These are phyloP conservation scores for Ogataea hybrid DNA, from an alignment of 1,139 yeast species.

Conservation along the genomic window DNA sequence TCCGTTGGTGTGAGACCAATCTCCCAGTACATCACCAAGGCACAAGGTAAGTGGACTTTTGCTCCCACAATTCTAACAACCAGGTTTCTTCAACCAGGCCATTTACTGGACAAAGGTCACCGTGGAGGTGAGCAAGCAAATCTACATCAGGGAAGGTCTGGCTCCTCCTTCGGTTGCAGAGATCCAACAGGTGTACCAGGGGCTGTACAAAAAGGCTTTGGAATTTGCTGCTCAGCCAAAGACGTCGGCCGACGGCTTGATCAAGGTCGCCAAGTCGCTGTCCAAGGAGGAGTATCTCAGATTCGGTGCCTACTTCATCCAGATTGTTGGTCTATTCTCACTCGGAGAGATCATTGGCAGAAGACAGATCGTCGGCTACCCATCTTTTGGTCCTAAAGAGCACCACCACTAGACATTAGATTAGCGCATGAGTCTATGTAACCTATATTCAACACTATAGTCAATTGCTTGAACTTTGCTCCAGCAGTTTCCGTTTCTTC, in stretches of 20 bases:
- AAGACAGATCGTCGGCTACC: slow-evolving; percentile 88
- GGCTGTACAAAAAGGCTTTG: slow-evolving; percentile 42
- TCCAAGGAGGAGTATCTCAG: slow-evolving; percentile 58
- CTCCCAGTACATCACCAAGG: slow-evolving; percentile 27
- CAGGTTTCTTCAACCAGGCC: slow-evolving; percentile 43
- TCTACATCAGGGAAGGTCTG: slow-evolving; percentile 87
- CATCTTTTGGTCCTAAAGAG: slow-evolving; percentile 39
- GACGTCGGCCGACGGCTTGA: slow-evolving; percentile 42
- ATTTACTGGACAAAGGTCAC: slow-evolving; percentile 90
- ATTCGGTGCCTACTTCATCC: slow-evolving; percentile 77
- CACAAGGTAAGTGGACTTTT: slow-evolving; percentile 25
- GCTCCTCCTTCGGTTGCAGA: slow-evolving; percentile 86
- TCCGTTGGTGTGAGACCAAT: slow-evolving; percentile 30
- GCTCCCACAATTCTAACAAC: slow-evolving; percentile 2
- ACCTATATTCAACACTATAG: slow-evolving; percentile 8
- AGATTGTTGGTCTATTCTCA: slow-evolving; percentile 86
- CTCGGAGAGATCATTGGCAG: slow-evolving; percentile 97
- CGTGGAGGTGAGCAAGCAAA: slow-evolving; percentile 84
- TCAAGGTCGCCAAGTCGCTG: slow-evolving; percentile 47
- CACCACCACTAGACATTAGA: slow-evolving; percentile 23
- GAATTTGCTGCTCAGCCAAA: slow-evolving; percentile 43
- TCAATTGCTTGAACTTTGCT: slow-evolving; percentile 7
- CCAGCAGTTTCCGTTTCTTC: slow-evolving; percentile 50
- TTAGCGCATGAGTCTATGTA: slow-evolving; percentile 12
- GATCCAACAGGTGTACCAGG: slow-evolving; percentile 73